Evolutionary conservation across 495 filamentous ascomycete species (phyloP).

Genomic region (Tuber indicum): DNA sequence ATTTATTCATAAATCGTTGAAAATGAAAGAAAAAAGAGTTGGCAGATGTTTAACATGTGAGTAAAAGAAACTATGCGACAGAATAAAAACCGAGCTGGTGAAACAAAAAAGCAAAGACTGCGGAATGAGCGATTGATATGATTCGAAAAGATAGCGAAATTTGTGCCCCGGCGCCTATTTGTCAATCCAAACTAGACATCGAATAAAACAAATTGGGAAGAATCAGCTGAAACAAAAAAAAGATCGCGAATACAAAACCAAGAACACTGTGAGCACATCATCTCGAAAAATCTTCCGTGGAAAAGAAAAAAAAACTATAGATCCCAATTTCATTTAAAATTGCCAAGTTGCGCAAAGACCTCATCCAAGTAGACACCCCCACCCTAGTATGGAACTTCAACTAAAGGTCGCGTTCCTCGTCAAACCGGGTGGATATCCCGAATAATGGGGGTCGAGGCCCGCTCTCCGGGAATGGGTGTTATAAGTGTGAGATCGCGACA

Average conservation of each 20-base stretch:
- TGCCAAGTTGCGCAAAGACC: background rate
- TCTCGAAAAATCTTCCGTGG: background rate
- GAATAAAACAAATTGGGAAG: background rate
- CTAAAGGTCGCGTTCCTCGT: background rate
- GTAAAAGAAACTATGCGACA: background rate
- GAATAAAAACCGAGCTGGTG: background rate
- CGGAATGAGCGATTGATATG: background rate
- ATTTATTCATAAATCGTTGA: conserved; percentile 5
- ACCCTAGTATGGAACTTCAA: background rate
- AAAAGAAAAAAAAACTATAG: background rate
- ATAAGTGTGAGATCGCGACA: conserved; percentile 27
- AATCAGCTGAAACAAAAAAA: background rate
- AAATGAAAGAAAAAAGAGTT: background rate
- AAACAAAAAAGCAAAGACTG: background rate
- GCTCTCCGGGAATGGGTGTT: background rate
- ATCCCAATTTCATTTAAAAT: conserved; percentile 4
- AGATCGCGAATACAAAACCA: background rate
- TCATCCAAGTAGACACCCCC: background rate
- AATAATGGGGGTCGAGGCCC: background rate
- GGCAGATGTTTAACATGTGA: background rate
- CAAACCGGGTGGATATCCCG: background rate
- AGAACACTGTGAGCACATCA: background rate
- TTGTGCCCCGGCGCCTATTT: background rate
- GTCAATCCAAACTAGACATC: background rate
- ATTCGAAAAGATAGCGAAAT: background rate